These are phyloP conservation scores for Sporisorium iseilematis-ciliati DNA, from an alignment of 1,284 basidiomycete genomes.

Conservation along the genomic window DNA sequence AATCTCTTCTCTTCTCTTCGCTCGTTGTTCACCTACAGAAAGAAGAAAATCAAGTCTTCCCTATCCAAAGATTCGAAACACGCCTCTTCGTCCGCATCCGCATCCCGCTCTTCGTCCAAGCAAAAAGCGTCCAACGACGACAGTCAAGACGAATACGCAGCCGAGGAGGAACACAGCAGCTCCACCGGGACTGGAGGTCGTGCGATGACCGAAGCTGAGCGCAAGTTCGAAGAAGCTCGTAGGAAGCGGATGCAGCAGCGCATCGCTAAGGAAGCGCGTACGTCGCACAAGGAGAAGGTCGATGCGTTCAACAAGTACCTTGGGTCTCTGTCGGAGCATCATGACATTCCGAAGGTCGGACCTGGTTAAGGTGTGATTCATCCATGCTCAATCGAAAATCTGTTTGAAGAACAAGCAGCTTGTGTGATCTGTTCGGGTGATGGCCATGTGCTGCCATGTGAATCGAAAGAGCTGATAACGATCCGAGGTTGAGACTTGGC, in stretches of 20 bases:
- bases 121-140: slow-evolving; percentile 4
- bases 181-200: slow-evolving; percentile 69
- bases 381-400: background rate
- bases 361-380: slow-evolving; percentile 27
- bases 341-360: slow-evolving; percentile 87
- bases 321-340: slow-evolving; percentile 88
- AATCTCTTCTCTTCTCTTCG: background rate
- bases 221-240: slow-evolving; percentile 87
- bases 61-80: slow-evolving; percentile 29
- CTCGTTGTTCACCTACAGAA: slow-evolving; percentile 27
- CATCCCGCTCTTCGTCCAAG: slow-evolving; percentile 22
- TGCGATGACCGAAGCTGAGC: slow-evolving; percentile 87
- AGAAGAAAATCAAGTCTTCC: slow-evolving; percentile 58
- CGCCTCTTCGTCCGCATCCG: slow-evolving; percentile 17
- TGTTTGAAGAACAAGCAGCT: too few species aligned
- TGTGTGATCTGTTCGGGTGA: background rate
- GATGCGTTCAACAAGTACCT: slow-evolving; percentile 85
- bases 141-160: background rate
- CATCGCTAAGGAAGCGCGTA: slow-evolving; percentile 82
- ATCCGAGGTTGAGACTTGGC: background rate
- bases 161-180: slow-evolving; percentile 72
- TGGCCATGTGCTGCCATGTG: background rate
- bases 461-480: background rate
- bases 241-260: slow-evolving; percentile 81
- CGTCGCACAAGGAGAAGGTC: slow-evolving; percentile 95